These are phyloP conservation scores for Polygonum aviculare DNA, from an alignment of 148 eudicot species.

Conservation along the genomic window DNA sequence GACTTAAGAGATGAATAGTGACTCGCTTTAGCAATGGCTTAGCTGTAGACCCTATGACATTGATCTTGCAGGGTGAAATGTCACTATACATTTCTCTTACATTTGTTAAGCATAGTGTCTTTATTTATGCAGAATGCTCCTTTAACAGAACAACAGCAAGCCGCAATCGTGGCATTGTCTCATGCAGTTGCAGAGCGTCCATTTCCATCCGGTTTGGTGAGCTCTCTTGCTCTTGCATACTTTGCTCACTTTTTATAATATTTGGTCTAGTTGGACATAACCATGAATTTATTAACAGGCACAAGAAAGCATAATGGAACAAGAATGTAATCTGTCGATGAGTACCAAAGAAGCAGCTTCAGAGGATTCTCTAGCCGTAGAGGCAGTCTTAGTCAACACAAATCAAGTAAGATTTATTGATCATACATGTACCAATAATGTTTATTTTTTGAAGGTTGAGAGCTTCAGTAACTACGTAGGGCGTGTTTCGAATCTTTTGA, in stretches of 20 bases:
- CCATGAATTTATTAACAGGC: conserved; percentile 23
- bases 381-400: conserved; percentile 74
- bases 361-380: conserved; percentile 63
- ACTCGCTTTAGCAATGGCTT: not conserved
- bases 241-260: not conserved
- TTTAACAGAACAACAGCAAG: conserved; percentile 85
- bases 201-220: conserved; percentile 69
- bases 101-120: not conserved
- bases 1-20: not conserved
- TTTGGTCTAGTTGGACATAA: not conserved
- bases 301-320: conserved; percentile 38
- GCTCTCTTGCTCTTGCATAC: not conserved
- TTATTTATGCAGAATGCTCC: conserved; percentile 63
- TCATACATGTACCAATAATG: not conserved
- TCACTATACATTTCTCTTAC: not conserved
- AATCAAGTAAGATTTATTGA: conserved; percentile 47
- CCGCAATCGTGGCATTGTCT: conserved; percentile 75
- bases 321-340: conserved; percentile 45
- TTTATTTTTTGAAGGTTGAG: not conserved
- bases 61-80: not conserved
- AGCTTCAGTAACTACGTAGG: not conserved
- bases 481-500: not conserved
- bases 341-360: conserved; percentile 42
- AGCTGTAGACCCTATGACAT: not conserved
- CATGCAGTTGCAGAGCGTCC: conserved; percentile 95